phyloP scores from a whole-genome alignment of 2,329 filamentous ascomycete species.

The Cercospora sojina region DNA sequence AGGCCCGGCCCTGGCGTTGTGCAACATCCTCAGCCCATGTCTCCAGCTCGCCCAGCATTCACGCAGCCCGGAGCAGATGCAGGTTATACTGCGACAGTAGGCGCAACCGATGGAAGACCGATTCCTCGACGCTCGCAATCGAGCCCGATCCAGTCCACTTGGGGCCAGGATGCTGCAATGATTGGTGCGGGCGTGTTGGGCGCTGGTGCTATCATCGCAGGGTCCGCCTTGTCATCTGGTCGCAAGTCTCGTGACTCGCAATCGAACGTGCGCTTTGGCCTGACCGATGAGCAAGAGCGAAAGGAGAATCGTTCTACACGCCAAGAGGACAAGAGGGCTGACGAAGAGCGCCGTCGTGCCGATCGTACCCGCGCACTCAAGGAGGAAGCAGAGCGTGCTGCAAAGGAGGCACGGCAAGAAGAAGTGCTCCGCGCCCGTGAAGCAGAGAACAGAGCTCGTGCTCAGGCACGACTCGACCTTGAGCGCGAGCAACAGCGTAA shows the following conservation, averaged over 20 bases:
- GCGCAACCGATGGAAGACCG: conserved; percentile 14
- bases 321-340: conserved; percentile 35
- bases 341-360: conserved; percentile 33
- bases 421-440: conserved; percentile 30
- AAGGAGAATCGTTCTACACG: conserved; percentile 46
- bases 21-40: conserved; percentile 81
- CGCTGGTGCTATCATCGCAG: conserved; percentile 38
- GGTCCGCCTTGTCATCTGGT: conserved; percentile 23
- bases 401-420: conserved; percentile 31
- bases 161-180: conserved; percentile 43
- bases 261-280: conserved; percentile 54
- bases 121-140: conserved; percentile 39
- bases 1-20: conserved; percentile 65
- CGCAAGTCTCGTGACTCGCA: conserved; percentile 37
- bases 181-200: conserved; percentile 45
- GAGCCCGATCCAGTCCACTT: conserved; percentile 28
- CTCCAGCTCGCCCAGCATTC: conserved; percentile 55
- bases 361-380: conserved; percentile 39
- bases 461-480: conserved; percentile 20
- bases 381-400: conserved; percentile 36
- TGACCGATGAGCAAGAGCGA: conserved; percentile 57
- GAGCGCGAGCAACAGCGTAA: conserved; percentile 21
- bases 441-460: conserved; percentile 31
- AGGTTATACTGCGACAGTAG: conserved; percentile 16
- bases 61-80: conserved; percentile 25